Evolutionary conservation across 2,329 filamentous ascomycete genomes (phyloP), one percentile per base, ranked within the genome.

Genomic region (Aspergillus fijiensis): DNA sequence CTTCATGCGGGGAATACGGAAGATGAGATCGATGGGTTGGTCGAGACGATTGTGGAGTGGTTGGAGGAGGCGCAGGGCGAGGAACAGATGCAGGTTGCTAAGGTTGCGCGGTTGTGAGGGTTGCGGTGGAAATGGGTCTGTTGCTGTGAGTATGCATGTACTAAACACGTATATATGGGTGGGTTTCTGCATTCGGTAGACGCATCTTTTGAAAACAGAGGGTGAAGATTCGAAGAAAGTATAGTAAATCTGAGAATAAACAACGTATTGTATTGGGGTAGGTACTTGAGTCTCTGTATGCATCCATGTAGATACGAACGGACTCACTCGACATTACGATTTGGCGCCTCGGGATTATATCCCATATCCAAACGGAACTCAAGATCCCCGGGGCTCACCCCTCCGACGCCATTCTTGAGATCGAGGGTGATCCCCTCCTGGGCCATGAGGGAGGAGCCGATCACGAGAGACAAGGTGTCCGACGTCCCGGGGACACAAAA

Each of bases 1-100:
- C 70, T 91, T 2, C 89, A 91, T 72, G 85, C 87, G 0, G 85
- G 83, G 0, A 91, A 91, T 63, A 87, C 84, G 0, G 60, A 76
- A 6, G 74, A 77, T 4, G 80, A 91, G 60, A 78, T 90, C 0
- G 79, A 87, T 5, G 79, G 76, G 0, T 70, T 90, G 23, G 77
- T 84, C 0, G 69, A 62, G 7, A 77, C 74, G 0, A 80, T 88
- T 9, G 74, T 77, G 51, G 63, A 69, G 1, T 88, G 86, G 86
- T 70, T 80, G 42, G 58, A 7, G 14, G 16, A 45, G 39, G 63
- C 14, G 25, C n/a, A 19, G 25, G 23, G 39, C 29, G 55, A 57
- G 11, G 60, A 27, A 6, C 51, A 65, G 49, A 62, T 60, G 29
- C 61, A 57, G 14, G 12, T 48, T 6, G 61, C 64, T 21, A 60